phyloP scores from a whole-genome alignment of 2,329 filamentous ascomycete genomes.

The Massarina eburnea region DNA sequence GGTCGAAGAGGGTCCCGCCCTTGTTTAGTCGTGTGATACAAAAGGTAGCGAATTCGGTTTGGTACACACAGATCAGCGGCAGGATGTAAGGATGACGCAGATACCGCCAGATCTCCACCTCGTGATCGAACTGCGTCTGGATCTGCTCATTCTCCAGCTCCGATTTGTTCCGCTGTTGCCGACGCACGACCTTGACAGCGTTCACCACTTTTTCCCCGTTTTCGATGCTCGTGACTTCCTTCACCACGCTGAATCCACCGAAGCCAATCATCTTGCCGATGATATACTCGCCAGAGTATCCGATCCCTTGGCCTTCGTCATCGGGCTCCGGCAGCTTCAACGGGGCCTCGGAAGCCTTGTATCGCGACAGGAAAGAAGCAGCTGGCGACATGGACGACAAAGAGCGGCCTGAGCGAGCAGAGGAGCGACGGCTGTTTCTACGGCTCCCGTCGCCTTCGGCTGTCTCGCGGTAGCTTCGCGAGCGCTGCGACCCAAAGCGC shows the following conservation, averaged over 20 bases:
- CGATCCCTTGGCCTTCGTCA: constrained; percentile 68
- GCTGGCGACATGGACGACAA: constrained; percentile 58
- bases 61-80: constrained; percentile 64
- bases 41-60: constrained; percentile 68
- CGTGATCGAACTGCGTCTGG: constrained; percentile 69
- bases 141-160: constrained; percentile 66
- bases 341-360: constrained; percentile 41
- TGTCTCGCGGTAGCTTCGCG: constrained; percentile 36
- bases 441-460: constrained; percentile 35
- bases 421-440: constrained; percentile 40
- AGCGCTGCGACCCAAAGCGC: constrained; percentile 29
- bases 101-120: constrained; percentile 68
- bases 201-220: constrained; percentile 55
- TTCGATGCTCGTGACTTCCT: constrained; percentile 66
- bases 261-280: constrained; percentile 67
- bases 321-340: constrained; percentile 56
- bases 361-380: constrained; percentile 60
- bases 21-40: constrained; percentile 67
- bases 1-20: constrained; percentile 65
- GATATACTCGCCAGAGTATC: constrained; percentile 62
- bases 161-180: constrained; percentile 56
- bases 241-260: constrained; percentile 68
- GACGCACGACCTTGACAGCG: constrained; percentile 69
- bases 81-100: constrained; percentile 64
- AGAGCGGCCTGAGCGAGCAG: constrained; percentile 52